A percentile compares a stretch with the other conserved stretches of the same genome.
phyloP scores from a whole-genome alignment of 805 yeast genomes.

The Priceomyces melissophilus region DNA sequence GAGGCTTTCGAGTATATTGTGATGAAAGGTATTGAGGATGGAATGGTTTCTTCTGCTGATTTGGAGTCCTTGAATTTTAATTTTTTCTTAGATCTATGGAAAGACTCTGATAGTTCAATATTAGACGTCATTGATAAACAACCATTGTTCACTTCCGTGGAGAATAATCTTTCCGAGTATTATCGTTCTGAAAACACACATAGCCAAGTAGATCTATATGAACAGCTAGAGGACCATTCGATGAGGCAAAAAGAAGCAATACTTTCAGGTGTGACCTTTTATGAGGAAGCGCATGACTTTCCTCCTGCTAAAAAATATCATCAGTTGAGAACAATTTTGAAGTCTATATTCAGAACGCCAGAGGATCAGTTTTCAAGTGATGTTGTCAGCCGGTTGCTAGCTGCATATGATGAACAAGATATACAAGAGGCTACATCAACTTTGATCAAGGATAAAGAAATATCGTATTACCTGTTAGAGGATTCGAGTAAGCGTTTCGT shows the following conservation, averaged over 20 bases:
- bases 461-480: slow-evolving; percentile 43
- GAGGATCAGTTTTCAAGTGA: slow-evolving; percentile 44
- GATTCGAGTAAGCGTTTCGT: slow-evolving; percentile 46
- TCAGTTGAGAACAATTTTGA: slow-evolving; percentile 39
- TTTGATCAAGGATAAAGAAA: slow-evolving; percentile 55
- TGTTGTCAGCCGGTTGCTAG: slow-evolving; percentile 46
- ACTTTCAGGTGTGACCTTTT: slow-evolving; percentile 45
- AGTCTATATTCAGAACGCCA: slow-evolving; percentile 58
- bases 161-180: slow-evolving; percentile 48
- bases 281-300: slow-evolving; percentile 21
- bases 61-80: slow-evolving; percentile 49
- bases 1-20: slow-evolving; percentile 69
- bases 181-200: slow-evolving; percentile 15
- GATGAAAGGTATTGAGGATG: slow-evolving; percentile 54
- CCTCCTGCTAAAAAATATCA: slow-evolving; percentile 19
- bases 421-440: slow-evolving; percentile 49
- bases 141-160: slow-evolving; percentile 39
- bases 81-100: slow-evolving; percentile 64
- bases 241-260: slow-evolving; percentile 68
- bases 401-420: slow-evolving; percentile 40
- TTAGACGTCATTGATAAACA: slow-evolving; percentile 25
- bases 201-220: slow-evolving; percentile 24
- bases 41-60: slow-evolving; percentile 46
- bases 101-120: slow-evolving; percentile 41
- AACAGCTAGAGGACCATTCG: slow-evolving; percentile 53